Conservation (phyloP, 164 flowering plant species). For the Umbellularia californica region DNA sequence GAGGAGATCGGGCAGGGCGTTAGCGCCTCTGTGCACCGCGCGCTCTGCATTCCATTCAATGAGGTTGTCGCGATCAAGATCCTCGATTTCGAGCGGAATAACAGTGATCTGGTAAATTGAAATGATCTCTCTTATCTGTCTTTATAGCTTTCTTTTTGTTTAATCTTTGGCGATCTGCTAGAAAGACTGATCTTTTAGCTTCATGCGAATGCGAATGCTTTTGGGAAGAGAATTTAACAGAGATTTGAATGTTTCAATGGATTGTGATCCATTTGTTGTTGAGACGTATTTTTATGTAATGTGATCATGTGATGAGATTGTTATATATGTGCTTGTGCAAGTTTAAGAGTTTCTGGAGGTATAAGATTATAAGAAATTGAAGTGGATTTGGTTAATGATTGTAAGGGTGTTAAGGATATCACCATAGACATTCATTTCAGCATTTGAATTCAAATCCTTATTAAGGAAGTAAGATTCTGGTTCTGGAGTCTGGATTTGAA, state of each 20-base stretch:
- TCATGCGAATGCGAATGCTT: neutral
- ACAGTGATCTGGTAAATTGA: constrained; percentile 57
- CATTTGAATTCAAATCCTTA: no score
- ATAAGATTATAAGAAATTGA: no score
- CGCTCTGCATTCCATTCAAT: constrained; percentile 54
- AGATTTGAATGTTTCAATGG: neutral
- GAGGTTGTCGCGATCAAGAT: constrained; percentile 88
- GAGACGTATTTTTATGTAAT: neutral
- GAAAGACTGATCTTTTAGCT: neutral
- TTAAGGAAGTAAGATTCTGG: no score
- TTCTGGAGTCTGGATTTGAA: no score
- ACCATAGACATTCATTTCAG: no score
- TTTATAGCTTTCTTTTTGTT: neutral
- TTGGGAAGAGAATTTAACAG: neutral
- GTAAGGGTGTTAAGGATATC: no score
- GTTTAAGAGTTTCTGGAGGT: neutral
- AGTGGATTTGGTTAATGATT: no score
- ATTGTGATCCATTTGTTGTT: neutral
- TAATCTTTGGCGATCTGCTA: neutral
- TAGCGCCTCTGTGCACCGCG: constrained; percentile 75
- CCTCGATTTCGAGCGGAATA: constrained; percentile 78
- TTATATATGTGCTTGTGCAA: neutral
- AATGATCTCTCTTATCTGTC: neutral
- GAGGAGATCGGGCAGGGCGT: constrained; percentile 88
- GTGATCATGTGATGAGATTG: neutral